phyloP scores from a whole-genome alignment of 306 rosid genomes.

The Rosa lucieae region DNA sequence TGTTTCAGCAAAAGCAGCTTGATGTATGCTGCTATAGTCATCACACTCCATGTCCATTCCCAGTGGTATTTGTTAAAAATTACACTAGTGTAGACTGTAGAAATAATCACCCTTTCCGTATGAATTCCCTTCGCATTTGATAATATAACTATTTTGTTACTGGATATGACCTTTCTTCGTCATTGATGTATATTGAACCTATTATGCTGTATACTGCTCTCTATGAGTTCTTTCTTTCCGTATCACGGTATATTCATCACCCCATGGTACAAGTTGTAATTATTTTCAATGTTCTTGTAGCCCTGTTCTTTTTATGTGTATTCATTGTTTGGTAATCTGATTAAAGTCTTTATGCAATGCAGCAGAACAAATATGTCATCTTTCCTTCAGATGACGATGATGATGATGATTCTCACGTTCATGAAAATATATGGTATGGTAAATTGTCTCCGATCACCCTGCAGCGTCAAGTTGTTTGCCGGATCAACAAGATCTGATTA shows the following conservation, averaged over 20 bases:
- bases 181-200: background rate
- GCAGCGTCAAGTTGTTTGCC: too few relatives aligned
- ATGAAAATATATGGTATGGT: too few relatives aligned
- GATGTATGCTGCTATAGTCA: background rate
- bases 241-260: background rate
- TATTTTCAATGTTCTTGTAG: background rate
- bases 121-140: too few relatives aligned
- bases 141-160: too few relatives aligned
- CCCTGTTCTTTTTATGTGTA: background rate
- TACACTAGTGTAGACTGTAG: background rate
- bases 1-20: background rate
- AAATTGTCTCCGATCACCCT: too few relatives aligned
- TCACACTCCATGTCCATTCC: background rate
- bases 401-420: too few relatives aligned
- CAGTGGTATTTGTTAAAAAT: background rate
- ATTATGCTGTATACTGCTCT: background rate
- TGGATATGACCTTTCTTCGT: background rate
- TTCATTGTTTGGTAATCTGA: background rate
- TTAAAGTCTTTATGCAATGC: background rate
- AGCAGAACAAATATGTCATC: background rate
- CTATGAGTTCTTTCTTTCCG: background rate
- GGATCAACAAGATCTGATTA: background rate
- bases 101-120: background rate
- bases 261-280: background rate
- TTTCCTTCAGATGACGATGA: background rate